A percentile compares a stretch with the other conserved stretches of the same genome.
These are phyloP conservation scores for Talaromyces ruber DNA, from an alignment of 495 filamentous ascomycete genomes.

Conservation along the genomic window DNA sequence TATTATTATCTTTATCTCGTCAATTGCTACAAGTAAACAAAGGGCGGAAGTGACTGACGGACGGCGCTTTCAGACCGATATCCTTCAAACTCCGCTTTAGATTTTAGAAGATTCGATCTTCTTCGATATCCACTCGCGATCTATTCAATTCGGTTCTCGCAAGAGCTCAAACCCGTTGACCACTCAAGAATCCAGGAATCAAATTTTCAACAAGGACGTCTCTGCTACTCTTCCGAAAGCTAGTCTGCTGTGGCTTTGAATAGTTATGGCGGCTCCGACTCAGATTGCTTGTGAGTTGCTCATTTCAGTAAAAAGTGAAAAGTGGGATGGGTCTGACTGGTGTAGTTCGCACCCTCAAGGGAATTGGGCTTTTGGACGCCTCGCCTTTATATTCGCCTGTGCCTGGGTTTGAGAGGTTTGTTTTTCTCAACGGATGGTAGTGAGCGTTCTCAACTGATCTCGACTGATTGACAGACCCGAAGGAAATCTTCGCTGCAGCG, in stretches of 20 bases:
- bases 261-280: conserved; percentile 69
- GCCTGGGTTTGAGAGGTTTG: conserved; percentile 67
- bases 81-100: neutral
- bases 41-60: neutral
- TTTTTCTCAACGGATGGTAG: neutral
- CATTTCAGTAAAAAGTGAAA: neutral
- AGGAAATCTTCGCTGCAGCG: conserved; percentile 88
- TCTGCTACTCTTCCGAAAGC: neutral
- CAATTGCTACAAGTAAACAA: neutral
- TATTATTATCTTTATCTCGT: neutral
- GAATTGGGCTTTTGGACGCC: conserved; percentile 86
- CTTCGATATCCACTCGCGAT: neutral
- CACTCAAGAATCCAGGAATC: neutral
- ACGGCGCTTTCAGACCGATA: neutral
- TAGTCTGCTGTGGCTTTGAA: conserved; percentile 12
- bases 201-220: neutral
- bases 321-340: conserved; percentile 11
- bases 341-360: conserved; percentile 84
- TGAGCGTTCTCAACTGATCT: conserved; percentile 13
- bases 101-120: neutral
- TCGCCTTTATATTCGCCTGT: conserved; percentile 79
- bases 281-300: conserved; percentile 72
- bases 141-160: too few species aligned
- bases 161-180: neutral
- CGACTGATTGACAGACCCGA: conserved; percentile 61